phyloP scores from a whole-genome alignment of 345 rosid genomes.

The Crucihimalaya himalaica region DNA sequence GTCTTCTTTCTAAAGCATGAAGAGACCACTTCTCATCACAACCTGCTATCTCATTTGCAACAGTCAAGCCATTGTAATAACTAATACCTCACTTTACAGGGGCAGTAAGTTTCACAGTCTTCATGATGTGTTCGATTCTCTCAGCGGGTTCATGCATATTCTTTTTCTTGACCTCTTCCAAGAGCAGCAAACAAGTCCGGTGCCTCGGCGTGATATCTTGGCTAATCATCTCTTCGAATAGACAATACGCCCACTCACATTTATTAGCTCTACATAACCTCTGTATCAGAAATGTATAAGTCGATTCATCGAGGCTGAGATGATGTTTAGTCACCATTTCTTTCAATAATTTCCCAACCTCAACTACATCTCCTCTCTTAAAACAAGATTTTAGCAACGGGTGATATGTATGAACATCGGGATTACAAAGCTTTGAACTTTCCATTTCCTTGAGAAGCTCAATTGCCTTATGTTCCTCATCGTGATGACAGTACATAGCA shows the following conservation, averaged over 20 bases:
- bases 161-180: slow-evolving; percentile 62
- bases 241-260: slow-evolving; percentile 64
- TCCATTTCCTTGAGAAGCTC: slow-evolving; percentile 60
- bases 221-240: slow-evolving; percentile 74
- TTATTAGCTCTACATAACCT: slow-evolving; percentile 67
- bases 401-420: slow-evolving; percentile 70
- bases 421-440: slow-evolving; percentile 48
- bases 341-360: slow-evolving; percentile 57
- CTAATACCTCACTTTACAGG: slow-evolving; percentile 18
- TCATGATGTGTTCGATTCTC: slow-evolving; percentile 62
- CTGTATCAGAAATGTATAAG: slow-evolving; percentile 76
- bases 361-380: slow-evolving; percentile 58
- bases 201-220: slow-evolving; percentile 66
- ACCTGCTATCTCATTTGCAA: not conserved
- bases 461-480: slow-evolving; percentile 50
- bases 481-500: slow-evolving; percentile 68
- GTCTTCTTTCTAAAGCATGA: not conserved
- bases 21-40: not conserved
- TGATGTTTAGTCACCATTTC: slow-evolving; percentile 77
- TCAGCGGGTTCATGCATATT: slow-evolving; percentile 55
- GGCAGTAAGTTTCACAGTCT: slow-evolving; percentile 45
- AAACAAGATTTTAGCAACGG: slow-evolving; percentile 73
- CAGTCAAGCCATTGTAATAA: not conserved
- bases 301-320: slow-evolving; percentile 72
- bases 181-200: slow-evolving; percentile 62